Base-by-base conservation (phyloP, 2,329 filamentous ascomycete species). In the Fusarium abutilonis region DNA sequence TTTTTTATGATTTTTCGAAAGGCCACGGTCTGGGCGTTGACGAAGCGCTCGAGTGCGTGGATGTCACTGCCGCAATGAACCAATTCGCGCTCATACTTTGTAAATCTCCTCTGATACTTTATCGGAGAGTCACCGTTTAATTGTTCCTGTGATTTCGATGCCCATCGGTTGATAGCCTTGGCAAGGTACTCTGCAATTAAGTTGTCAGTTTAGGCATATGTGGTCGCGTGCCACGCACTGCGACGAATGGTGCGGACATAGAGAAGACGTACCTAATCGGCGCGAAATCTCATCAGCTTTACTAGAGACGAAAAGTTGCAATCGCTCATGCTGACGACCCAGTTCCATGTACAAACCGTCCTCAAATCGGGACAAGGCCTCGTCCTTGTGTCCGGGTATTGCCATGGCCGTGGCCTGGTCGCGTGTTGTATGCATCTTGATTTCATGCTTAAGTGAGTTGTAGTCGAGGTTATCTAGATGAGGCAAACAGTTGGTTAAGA, bases 1-100 rank as follows among this genome's bases (percentile, higher is more conserved):
- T 96, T 96, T 74, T 94, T 95, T 31, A 93, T 79, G 34, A 96
- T 88, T 77, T 96, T 96, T 52, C 86, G 85, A 69, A 96, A 93
- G 4, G 89, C 92, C 5, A 89, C 85, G 9, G 88, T 82, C 72
- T 96, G 92, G 3, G 89, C 89, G 56, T 84, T 82, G 62, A 89
- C 85, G 68, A 94, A 96, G 38, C 91, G 86, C 32, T 86, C 83
- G 6, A 95, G 80, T 5, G 85, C 84, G 50, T 85, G 83, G 50
- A 92, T 86, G 63, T 95, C 91, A 64, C 91, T 85, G 41, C 88
- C 87, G 63, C 89, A 90, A 50, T 79, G 78, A 36, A 83, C 73
- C 3, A 84, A 71, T 15, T 83, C 79, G 15, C 80, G 77, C 63
- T 85, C 82, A 64, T 83, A 84, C 67, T 81, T 85, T 67, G 78